Percentiles rank a stretch among this genome's conserved stretches.
Evolutionary conservation across 257 asterid species (phyloP).

Genomic region (Gardenia jasminoides): DNA sequence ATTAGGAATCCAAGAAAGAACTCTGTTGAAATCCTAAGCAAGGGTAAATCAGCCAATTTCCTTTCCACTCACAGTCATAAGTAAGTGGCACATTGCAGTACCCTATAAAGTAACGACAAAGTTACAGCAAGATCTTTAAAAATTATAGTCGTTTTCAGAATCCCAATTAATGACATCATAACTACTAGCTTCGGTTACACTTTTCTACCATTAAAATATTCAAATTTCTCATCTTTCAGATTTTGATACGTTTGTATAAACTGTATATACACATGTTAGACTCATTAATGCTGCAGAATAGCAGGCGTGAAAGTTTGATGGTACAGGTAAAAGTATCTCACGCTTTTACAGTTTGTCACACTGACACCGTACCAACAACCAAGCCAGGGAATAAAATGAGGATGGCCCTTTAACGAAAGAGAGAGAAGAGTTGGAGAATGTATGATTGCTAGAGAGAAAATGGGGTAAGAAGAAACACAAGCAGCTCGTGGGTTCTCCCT

Average conservation of each 20-base stretch:
- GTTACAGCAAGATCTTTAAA: conserved; percentile 9
- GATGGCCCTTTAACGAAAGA: conserved; percentile 27
- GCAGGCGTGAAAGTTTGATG: not conserved
- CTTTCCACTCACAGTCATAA: conserved; percentile 21
- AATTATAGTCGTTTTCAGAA: conserved; percentile 17
- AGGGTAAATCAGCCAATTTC: conserved; percentile 15
- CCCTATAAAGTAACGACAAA: conserved; percentile 37
- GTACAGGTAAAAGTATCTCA: conserved; percentile 8
- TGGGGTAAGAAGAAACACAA: conserved; percentile 46
- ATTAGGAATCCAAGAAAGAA: conserved; percentile 23
- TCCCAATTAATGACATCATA: conserved; percentile 24
- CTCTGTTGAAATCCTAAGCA: conserved; percentile 27
- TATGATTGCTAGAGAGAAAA: conserved; percentile 23
- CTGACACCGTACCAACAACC: conserved; percentile 37
- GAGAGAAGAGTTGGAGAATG: conserved; percentile 17
- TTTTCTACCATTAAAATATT: not conserved
- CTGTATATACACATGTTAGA: not conserved
- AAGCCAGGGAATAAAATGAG: conserved; percentile 14
- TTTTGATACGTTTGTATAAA: not conserved
- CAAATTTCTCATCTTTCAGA: not conserved
- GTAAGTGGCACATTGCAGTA: conserved; percentile 25
- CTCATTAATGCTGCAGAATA: not conserved
- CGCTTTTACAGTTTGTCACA: conserved; percentile 35
- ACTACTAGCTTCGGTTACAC: conserved; percentile 17
- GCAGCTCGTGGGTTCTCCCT: conserved; percentile 54